Conservation (phyloP, 192 early-diverging fungal species). For the Phlyctochytrium arcticum region DNA sequence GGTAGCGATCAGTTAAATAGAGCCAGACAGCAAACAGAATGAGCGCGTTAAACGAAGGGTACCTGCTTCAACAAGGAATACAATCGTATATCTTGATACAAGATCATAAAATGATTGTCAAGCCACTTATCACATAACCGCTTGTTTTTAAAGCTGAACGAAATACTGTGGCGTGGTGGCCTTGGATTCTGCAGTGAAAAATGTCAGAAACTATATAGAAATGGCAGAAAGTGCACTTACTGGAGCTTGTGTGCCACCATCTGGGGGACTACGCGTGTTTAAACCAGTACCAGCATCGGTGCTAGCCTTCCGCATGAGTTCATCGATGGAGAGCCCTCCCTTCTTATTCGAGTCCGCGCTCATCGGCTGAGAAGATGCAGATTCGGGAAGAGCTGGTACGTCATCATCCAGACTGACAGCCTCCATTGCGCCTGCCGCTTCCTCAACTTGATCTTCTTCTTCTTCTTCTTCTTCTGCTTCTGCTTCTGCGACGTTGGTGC, state of each 20-base stretch:
- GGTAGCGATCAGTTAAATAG: background rate
- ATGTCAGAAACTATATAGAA: slow-evolving; percentile 5
- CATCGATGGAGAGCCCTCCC: slow-evolving; percentile 41
- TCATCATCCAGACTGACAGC: slow-evolving; percentile 34
- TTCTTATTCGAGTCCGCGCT: slow-evolving; percentile 4
- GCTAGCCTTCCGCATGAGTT: slow-evolving; percentile 39
- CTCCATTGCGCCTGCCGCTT: slow-evolving; percentile 45
- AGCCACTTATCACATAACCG: slow-evolving; percentile 99
- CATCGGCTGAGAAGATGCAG: background rate
- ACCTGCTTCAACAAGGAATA: slow-evolving; percentile 87
- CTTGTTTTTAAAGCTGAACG: slow-evolving; percentile 87
- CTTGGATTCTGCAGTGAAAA: slow-evolving; percentile 29
- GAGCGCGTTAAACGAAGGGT: background rate
- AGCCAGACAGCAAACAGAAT: background rate
- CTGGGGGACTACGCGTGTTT: slow-evolving; percentile 19
- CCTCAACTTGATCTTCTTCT: slow-evolving; percentile 26
- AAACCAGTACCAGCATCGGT: slow-evolving; percentile 17
- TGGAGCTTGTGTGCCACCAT: background rate
- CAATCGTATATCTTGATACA: slow-evolving; percentile 93
- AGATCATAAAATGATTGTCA: slow-evolving; percentile 98
- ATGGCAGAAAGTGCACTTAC: background rate
- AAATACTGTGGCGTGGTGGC: slow-evolving; percentile 24
- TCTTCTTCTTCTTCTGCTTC: slow-evolving; percentile 27
- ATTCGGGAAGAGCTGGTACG: background rate
- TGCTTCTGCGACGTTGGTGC: slow-evolving; percentile 3